Base-by-base conservation (phyloP, 352 stramenopile genomes). In the Pythium dissimile region DNA sequence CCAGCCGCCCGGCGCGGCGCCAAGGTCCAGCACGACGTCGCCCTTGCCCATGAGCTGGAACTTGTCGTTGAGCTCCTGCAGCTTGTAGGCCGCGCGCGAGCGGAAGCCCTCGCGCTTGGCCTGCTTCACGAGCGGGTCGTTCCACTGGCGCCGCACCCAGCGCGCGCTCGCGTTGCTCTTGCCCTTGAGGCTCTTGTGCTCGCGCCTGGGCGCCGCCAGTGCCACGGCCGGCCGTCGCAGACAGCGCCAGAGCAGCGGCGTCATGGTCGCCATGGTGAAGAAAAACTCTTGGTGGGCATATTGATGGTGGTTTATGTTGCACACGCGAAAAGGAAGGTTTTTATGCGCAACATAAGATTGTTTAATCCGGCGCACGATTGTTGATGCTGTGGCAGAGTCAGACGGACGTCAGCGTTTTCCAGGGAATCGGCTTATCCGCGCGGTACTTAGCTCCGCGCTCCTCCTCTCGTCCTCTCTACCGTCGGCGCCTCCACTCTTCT, bases 81-180 rank as follows among this genome's bases (percentile, higher is more conserved):
- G 70, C 53, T 96, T 96, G 54, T 93, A 74, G 13, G 86, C 86
- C 4, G 86, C 82, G 12, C 86, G 77, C 13, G 84, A 94, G 21
- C 86, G 81, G 18, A 92, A 72, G 11, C 82, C 85, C 41, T 92
- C 81, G 43, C 82, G 78, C 60, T 94, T 93, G 63, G 84, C 81
- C 63, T 92, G 79, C 47, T 93, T 92, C 24, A 96, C 86, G 32
- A 88, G 61, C 34, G 83, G 86, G 47, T 96, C 86, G 59, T 67
- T 88, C 77, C 81, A 91, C 66, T 96, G 86, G 10, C 86, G 84
- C 15, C 79, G 70, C 44, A 96, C 76, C 86, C 86, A 96, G 28
- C 84, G 83, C 49, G 86, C 84, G 32, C 81, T 93, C 38, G 80
- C 80, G 49, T 82, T 90, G 35, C 74, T 90, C 75, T 92, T 94